phyloP scores from a whole-genome alignment of 1,139 yeast genomes.

The Zygosaccharomyces pseudobailii region DNA sequence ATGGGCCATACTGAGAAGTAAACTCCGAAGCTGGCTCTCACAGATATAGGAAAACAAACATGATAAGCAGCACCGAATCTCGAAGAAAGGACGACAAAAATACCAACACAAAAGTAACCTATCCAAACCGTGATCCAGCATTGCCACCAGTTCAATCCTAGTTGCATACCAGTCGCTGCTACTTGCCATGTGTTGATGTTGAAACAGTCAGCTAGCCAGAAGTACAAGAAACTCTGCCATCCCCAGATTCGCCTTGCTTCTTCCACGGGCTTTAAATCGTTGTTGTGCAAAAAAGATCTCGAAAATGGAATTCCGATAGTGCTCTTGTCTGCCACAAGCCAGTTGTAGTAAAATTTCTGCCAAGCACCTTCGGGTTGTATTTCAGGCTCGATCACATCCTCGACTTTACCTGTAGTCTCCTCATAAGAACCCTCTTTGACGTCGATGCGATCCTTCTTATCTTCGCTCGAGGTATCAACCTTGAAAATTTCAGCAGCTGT shows the following conservation, averaged over 20 bases:
- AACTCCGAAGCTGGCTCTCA: slow-evolving; percentile 70
- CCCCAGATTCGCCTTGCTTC: slow-evolving; percentile 65
- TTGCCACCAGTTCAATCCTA: slow-evolving; percentile 84
- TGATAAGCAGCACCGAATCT: slow-evolving; percentile 72
- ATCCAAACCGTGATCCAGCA: slow-evolving; percentile 83
- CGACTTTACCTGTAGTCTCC: neutral
- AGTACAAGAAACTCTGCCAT: slow-evolving; percentile 72
- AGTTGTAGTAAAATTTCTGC: slow-evolving; percentile 23
- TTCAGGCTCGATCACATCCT: slow-evolving; percentile 6
- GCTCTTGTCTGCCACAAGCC: slow-evolving; percentile 26
- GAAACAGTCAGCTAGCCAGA: slow-evolving; percentile 86
- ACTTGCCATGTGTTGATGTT: slow-evolving; percentile 89
- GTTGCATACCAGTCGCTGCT: slow-evolving; percentile 73
- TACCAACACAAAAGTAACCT: slow-evolving; percentile 57
- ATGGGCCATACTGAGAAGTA: slow-evolving; percentile 80
- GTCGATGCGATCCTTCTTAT: neutral
- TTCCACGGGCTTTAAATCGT: slow-evolving; percentile 70
- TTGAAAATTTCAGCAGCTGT: neutral
- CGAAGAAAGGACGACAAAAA: slow-evolving; percentile 59
- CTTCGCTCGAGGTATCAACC: neutral
- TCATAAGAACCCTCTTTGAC: neutral
- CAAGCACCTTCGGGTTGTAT: slow-evolving; percentile 19
- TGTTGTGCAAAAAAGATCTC: slow-evolving; percentile 61
- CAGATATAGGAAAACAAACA: slow-evolving; percentile 71
- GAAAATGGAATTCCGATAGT: slow-evolving; percentile 22